Conservation (phyloP, 2,329 filamentous ascomycete species). For the Trichoderma lentiforme region DNA sequence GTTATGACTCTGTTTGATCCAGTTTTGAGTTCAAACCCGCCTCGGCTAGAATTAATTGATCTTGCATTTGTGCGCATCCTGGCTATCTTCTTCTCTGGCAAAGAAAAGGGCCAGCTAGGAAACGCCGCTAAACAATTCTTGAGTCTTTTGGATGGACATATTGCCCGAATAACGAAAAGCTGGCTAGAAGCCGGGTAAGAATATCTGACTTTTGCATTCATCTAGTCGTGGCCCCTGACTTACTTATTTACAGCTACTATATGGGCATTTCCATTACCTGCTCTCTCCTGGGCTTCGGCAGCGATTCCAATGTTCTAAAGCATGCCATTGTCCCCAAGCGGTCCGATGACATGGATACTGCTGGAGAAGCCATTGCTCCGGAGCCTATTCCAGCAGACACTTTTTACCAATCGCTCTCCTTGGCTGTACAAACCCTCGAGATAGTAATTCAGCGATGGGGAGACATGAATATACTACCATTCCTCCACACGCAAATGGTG, state of each 20-base stretch:
- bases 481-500: conserved; percentile 59
- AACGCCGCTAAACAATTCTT: conserved; percentile 49
- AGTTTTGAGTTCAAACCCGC: conserved; percentile 40
- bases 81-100: conserved; percentile 59
- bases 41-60: conserved; percentile 45
- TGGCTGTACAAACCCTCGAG: conserved; percentile 44
- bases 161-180: conserved; percentile 47
- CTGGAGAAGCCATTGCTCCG: conserved; percentile 26
- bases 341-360: conserved; percentile 10
- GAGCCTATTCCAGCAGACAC: conserved; percentile 21
- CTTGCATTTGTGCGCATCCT: conserved; percentile 61
- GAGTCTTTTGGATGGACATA: conserved; percentile 52
- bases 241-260: conserved; percentile 27
- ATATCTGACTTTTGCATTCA: background rate
- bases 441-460: conserved; percentile 50
- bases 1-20: conserved; percentile 68
- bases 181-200: conserved; percentile 50
- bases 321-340: conserved; percentile 34
- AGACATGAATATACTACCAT: conserved; percentile 59
- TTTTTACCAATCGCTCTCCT: conserved; percentile 36
- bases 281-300: conserved; percentile 34
- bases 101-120: conserved; percentile 42
- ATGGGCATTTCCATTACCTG: conserved; percentile 33
- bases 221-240: background rate
- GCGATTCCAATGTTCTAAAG: conserved; percentile 46